A percentile compares a stretch with the other conserved stretches of the same genome.
phyloP scores from a whole-genome alignment of 306 rosid species.

The Fragaria nilgerrensis region DNA sequence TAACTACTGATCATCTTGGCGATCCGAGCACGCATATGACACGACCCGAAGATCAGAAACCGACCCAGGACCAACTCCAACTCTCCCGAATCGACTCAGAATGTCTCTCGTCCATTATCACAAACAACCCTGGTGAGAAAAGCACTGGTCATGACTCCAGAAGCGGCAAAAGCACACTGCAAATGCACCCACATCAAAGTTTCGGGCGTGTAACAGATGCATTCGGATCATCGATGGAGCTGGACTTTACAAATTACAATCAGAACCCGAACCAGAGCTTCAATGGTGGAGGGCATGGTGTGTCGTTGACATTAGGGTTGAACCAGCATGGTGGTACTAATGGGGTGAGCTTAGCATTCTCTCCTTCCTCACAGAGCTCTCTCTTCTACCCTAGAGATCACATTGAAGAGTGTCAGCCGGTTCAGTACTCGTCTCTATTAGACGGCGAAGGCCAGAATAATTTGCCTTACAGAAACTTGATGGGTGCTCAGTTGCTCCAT shows the following conservation, averaged over 20 bases:
- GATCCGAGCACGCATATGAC: neutral
- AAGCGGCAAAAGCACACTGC: constrained; percentile 19
- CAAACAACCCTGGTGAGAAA: constrained; percentile 42
- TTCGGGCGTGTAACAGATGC: constrained; percentile 42
- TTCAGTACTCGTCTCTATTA: constrained; percentile 64
- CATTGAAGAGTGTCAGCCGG: constrained; percentile 63
- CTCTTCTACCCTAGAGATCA: constrained; percentile 66
- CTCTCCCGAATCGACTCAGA: constrained; percentile 62
- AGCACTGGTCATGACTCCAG: constrained; percentile 19
- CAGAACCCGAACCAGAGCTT: constrained; percentile 31
- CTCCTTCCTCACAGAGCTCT: constrained; percentile 51
- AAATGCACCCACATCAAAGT: constrained; percentile 33
- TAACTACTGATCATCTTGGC: constrained; percentile 14
- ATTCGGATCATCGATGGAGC: constrained; percentile 59
- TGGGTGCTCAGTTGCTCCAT: constrained; percentile 83
- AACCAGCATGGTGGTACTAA: constrained; percentile 66
- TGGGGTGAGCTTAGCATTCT: constrained; percentile 66
- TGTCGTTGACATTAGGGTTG: constrained; percentile 84
- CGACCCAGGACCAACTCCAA: constrained; percentile 46
- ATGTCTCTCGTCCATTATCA: constrained; percentile 63
- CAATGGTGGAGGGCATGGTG: constrained; percentile 36
- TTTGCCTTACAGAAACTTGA: constrained; percentile 74
- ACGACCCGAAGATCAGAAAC: constrained; percentile 49
- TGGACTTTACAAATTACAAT: constrained; percentile 61
- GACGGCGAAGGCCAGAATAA: constrained; percentile 61